Evolutionary conservation across 163 green algal species (phyloP).

Genomic region (Trebouxiophyceae sp.): DNA sequence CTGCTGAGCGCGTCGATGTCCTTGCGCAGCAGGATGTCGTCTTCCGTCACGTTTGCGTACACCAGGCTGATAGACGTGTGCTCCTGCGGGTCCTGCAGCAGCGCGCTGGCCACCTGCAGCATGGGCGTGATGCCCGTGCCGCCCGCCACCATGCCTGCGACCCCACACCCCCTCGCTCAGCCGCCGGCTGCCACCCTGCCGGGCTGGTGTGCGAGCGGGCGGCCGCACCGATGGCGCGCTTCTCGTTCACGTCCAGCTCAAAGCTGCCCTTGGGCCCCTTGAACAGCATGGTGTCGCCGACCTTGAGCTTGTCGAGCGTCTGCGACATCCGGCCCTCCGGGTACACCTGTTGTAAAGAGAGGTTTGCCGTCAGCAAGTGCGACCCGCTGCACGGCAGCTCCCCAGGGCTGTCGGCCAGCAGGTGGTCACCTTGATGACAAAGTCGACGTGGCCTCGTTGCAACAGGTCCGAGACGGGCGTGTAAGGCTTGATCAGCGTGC

Average conservation of each 20-base stretch:
- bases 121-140: conserved; percentile 95
- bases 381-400: too few species aligned
- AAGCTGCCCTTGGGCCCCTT: conserved; percentile 86
- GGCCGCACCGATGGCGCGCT: conserved; percentile 45
- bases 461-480: conserved; percentile 64
- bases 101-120: conserved; percentile 80
- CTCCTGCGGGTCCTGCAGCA: conserved; percentile 67
- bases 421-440: conserved; percentile 84
- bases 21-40: conserved; percentile 87
- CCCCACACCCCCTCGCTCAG: too few species aligned
- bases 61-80: conserved; percentile 68
- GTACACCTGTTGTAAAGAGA: conserved; percentile 47
- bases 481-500: conserved; percentile 65
- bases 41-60: conserved; percentile 79
- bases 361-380: too few species aligned
- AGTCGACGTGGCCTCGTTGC: conserved; percentile 77
- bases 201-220: not conserved
- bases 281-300: conserved; percentile 80
- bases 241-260: conserved; percentile 58
- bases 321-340: conserved; percentile 72
- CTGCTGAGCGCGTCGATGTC: conserved; percentile 57
- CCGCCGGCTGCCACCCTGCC: too few species aligned
- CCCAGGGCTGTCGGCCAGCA: not conserved
- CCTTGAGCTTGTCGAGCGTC: conserved; percentile 66
- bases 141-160: conserved; percentile 77